These are phyloP conservation scores for Saturnispora sekii DNA, from an alignment of 805 yeast genomes.

Conservation along the genomic window DNA sequence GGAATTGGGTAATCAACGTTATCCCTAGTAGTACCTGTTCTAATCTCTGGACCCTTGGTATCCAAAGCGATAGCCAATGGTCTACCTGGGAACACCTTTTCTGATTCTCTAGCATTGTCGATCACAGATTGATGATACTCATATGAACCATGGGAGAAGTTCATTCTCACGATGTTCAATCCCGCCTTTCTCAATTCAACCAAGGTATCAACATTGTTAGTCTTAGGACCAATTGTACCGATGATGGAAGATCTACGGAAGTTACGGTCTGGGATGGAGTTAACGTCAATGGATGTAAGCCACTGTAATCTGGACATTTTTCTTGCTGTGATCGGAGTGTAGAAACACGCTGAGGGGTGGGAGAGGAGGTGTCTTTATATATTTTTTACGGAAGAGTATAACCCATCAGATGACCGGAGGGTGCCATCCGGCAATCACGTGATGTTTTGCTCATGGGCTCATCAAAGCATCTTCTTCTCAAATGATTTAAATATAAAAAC, in stretches of 20 bases:
- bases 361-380: too few relatives aligned
- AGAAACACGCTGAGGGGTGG: too few relatives aligned
- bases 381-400: too few relatives aligned
- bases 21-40: constrained; percentile 90
- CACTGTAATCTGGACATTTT: constrained; percentile 52
- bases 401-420: too few relatives aligned
- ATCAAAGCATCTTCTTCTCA: not conserved
- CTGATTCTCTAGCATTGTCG: constrained; percentile 94
- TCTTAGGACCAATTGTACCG: constrained; percentile 98
- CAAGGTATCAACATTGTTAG: constrained; percentile 79
- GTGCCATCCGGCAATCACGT: too few relatives aligned
- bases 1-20: constrained; percentile 75
- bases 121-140: constrained; percentile 96
- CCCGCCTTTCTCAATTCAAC: constrained; percentile 93
- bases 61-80: constrained; percentile 97
- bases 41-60: constrained; percentile 99
- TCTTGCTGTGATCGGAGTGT: too few relatives aligned
- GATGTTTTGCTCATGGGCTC: not conserved
- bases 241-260: constrained; percentile 93
- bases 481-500: not conserved
- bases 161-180: constrained; percentile 95
- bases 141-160: constrained; percentile 97
- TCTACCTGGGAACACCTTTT: constrained; percentile 83
- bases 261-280: constrained; percentile 65
- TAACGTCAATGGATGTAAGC: constrained; percentile 70